Conservation (phyloP, 2,329 filamentous ascomycete species). For the Diaporthe sp. region DNA sequence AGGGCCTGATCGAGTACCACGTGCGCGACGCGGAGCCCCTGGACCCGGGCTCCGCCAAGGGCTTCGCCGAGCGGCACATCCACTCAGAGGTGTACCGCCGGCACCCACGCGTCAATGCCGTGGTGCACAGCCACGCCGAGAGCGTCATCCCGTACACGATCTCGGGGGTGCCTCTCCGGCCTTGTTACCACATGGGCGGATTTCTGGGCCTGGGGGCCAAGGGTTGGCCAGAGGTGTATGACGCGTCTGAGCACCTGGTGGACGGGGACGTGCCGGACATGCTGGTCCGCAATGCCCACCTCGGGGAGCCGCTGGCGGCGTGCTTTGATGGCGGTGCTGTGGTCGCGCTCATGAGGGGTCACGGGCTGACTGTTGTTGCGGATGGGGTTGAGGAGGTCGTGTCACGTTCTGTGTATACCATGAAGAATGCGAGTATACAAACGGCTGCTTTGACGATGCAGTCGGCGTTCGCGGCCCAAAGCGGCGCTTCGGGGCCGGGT, state of each 20-base stretch:
- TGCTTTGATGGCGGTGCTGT: slow-evolving; percentile 49
- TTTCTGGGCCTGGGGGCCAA: slow-evolving; percentile 53
- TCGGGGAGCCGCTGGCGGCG: slow-evolving; percentile 52
- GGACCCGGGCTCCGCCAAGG: slow-evolving; percentile 53
- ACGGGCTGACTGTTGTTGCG: slow-evolving; percentile 58
- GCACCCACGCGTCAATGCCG: slow-evolving; percentile 53
- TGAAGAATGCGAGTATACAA: slow-evolving; percentile 58
- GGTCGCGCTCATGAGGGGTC: slow-evolving; percentile 60
- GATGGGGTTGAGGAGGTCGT: slow-evolving; percentile 55
- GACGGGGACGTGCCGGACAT: slow-evolving; percentile 51
- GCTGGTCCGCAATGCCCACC: slow-evolving; percentile 52
- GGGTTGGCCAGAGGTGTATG: slow-evolving; percentile 48
- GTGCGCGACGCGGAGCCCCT: slow-evolving; percentile 58
- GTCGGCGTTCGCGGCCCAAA: slow-evolving; percentile 38
- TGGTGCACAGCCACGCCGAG: slow-evolving; percentile 60
- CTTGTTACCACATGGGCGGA: slow-evolving; percentile 58
- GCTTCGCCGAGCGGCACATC: slow-evolving; percentile 60
- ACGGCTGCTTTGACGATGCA: slow-evolving; percentile 51
- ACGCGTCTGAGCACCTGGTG: slow-evolving; percentile 48
- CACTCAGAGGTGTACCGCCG: slow-evolving; percentile 61
- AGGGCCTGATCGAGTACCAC: slow-evolving; percentile 62
- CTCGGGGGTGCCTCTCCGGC: slow-evolving; percentile 54
- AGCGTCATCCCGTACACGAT: slow-evolving; percentile 58
- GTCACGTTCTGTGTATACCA: slow-evolving; percentile 58
- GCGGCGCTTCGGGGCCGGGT: neutral